phyloP scores from a whole-genome alignment of 306 rosid species.

The Acmispon strigosus region DNA sequence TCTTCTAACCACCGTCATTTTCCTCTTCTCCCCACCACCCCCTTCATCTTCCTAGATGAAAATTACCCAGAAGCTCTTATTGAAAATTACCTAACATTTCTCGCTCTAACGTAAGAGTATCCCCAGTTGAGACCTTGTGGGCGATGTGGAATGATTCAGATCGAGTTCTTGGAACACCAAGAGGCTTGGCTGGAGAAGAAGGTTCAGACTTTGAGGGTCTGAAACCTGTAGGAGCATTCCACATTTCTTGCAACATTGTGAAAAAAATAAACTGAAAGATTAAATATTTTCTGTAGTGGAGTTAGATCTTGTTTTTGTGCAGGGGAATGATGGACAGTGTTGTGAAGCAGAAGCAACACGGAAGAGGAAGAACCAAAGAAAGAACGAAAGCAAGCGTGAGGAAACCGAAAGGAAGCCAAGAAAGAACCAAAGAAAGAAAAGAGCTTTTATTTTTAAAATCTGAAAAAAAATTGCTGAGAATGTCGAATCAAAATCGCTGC shows the following conservation, averaged over 20 bases:
- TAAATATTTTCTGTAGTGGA: background rate
- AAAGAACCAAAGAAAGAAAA: no score
- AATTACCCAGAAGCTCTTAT: conserved; percentile 3
- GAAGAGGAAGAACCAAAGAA: background rate
- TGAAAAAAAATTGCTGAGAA: no score
- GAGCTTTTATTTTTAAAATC: no score
- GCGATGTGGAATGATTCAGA: conserved; percentile 78
- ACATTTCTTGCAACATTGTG: conserved; percentile 75
- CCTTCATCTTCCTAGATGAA: no score
- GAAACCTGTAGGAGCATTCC: conserved; percentile 96
- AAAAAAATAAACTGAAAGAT: no score
- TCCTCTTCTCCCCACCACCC: no score
- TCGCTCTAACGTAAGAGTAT: conserved; percentile 90
- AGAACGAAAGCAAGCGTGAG: no score
- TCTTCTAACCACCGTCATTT: no score
- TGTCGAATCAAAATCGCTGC: no score
- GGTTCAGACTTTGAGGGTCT: conserved; percentile 95
- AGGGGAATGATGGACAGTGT: conserved; percentile 4
- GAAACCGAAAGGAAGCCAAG: no score
- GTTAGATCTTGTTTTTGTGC: no score
- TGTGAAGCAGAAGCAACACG: background rate
- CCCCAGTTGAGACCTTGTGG: conserved; percentile 85
- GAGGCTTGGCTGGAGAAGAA: conserved; percentile 92
- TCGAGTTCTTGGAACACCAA: conserved; percentile 56
- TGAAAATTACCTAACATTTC: conserved; percentile 64